Evolutionary conservation across 176 grass and related monocot genomes (phyloP), one percentile per base, ranked within the genome.

Genomic region (Triticum monococcum): DNA sequence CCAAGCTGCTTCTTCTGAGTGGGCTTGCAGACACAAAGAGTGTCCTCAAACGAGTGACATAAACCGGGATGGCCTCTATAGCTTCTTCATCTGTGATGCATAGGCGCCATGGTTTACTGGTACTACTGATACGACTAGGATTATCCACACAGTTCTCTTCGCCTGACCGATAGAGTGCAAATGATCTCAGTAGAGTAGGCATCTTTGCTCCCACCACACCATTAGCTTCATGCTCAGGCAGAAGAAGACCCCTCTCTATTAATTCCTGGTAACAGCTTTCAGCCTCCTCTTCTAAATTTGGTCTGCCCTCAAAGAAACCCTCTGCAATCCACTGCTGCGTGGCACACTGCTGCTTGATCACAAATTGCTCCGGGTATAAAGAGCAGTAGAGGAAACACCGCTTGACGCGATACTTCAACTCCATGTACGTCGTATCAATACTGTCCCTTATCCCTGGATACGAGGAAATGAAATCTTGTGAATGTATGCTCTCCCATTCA

Each of bases 371-470:
- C 24, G 87, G 93, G 62, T 88, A 90, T 38, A 95, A 88, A 1
- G 87, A 82, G 13, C 84, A 92, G 61, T 92, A 95, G 17, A 95
- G 22, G 77, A 95, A 92, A 38, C 93, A 95, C 14, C 88, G 75
- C 61, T 90, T 95, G 72, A 90, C 46, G n/a, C 90, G 28, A 88
- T 83, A 75, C 28, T 87, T 85, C 37, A 95, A 69, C 63, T 95
- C 85, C 20, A 88, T 30, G 78, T 95, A 95, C 13, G 81, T 81
- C 60, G 70, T 65, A 83, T 92, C 83, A 46, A 95, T 84, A 30
- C 78, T 72, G 61, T 28, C 61, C 61, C 61, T 64, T 25, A 64
- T 64, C 9, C 23, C 61, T 26, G 61, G 11, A 64, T 64, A 26
- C 11, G 61, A 24, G 24, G 23, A 64, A 64, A 64, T 64, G 68